phyloP scores from a whole-genome alignment of 768 basidiomycete species.

The Strobilomyces confusus region DNA sequence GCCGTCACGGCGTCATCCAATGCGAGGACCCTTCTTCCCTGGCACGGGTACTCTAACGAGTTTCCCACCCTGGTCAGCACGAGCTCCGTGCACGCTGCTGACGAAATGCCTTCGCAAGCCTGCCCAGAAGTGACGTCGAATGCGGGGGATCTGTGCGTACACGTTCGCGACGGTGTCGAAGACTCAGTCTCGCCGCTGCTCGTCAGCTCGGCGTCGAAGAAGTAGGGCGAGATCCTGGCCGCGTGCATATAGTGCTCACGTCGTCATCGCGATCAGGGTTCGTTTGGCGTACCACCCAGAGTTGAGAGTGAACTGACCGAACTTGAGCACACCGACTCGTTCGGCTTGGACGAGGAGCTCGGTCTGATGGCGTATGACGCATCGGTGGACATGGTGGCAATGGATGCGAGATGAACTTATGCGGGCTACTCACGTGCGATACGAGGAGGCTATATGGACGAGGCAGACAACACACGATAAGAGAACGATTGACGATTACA shows the following conservation, averaged over 20 bases:
- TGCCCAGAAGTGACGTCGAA: conserved; percentile 94
- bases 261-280: not conserved
- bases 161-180: conserved; percentile 73
- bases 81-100: conserved; percentile 81
- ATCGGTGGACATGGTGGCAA: conserved; percentile 18
- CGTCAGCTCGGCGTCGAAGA: conserved; percentile 92
- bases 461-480: too few species aligned
- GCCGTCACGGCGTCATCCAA: conserved; percentile 97
- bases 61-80: conserved; percentile 79
- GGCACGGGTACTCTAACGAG: conserved; percentile 84
- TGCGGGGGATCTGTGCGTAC: conserved; percentile 54
- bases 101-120: conserved; percentile 95
- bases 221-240: conserved; percentile 84
- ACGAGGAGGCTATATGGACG: too few species aligned
- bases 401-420: too few species aligned
- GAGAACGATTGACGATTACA: too few species aligned
- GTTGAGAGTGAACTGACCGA: conserved; percentile 91
- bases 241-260: not conserved
- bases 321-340: conserved; percentile 73
- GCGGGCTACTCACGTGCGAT: too few species aligned
- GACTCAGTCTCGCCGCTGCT: conserved; percentile 79
- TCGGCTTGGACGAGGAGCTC: conserved; percentile 69
- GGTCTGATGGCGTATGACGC: conserved; percentile 48
- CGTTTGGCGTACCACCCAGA: conserved; percentile 75
- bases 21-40: conserved; percentile 78